A percentile compares a stretch with the other conserved stretches of the same genome.
phyloP scores from a whole-genome alignment of 148 eudicot genomes.

The Fagopyrum tataricum region DNA sequence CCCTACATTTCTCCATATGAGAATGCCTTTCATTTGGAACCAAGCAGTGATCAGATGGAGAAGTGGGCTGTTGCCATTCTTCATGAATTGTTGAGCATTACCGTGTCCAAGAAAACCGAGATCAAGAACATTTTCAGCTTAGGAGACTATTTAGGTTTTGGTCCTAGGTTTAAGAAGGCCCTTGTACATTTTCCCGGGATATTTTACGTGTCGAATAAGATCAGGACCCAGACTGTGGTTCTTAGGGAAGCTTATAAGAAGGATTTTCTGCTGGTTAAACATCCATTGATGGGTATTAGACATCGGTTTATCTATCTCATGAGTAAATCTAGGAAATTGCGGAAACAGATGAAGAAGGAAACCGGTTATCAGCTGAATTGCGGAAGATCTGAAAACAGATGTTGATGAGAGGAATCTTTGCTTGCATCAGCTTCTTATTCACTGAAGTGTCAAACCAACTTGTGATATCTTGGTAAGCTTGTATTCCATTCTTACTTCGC shows the following conservation, averaged over 20 bases:
- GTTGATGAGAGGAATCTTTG: background rate
- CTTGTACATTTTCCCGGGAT: constrained; percentile 70
- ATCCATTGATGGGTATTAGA: constrained; percentile 68
- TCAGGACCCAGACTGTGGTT: constrained; percentile 74
- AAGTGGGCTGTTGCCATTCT: constrained; percentile 62
- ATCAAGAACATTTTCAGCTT: constrained; percentile 38
- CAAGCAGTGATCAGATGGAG: constrained; percentile 62
- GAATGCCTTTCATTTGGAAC: constrained; percentile 54
- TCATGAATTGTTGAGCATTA: constrained; percentile 59
- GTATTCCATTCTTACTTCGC: no score
- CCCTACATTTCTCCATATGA: constrained; percentile 86
- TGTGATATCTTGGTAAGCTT: background rate
- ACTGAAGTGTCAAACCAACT: background rate
- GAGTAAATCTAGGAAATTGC: constrained; percentile 40
- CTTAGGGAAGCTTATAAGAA: constrained; percentile 65
- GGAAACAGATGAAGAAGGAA: constrained; percentile 12
- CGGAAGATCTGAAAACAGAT: no score
- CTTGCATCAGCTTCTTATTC: background rate
- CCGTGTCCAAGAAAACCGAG: constrained; percentile 66
- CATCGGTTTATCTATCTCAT: constrained; percentile 58
- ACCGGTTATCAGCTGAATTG: background rate
- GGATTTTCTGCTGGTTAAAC: constrained; percentile 44
- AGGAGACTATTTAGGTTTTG: constrained; percentile 64
- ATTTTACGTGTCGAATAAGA: constrained; percentile 70
- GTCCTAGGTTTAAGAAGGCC: constrained; percentile 63